Percentiles rank a stretch among this genome's conserved stretches.
Evolutionary conservation across 805 yeast species (phyloP).

Genomic region (Torulaspora quercuum): DNA sequence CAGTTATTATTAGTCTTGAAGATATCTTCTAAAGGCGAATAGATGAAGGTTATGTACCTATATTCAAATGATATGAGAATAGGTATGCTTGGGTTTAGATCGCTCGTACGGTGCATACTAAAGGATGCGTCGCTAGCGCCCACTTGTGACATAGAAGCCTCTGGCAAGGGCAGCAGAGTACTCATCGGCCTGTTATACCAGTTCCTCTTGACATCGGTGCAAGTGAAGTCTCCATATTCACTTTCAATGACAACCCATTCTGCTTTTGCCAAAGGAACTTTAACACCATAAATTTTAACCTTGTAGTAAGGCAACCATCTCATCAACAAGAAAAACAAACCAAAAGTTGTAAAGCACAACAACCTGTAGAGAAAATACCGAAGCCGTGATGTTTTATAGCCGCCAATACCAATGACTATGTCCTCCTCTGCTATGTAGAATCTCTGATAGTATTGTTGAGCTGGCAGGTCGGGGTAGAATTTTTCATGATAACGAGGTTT

Average conservation of each 20-base stretch:
- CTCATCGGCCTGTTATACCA: constrained; percentile 73
- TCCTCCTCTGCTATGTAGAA: constrained; percentile 95
- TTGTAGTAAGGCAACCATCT: constrained; percentile 85
- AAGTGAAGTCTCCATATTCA: constrained; percentile 80
- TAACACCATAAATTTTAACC: constrained; percentile 61
- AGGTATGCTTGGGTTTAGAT: constrained; percentile 50
- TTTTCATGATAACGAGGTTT: constrained; percentile 42
- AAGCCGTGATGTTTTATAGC: constrained; percentile 56
- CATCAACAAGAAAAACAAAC: constrained; percentile 65
- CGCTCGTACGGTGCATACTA: constrained; percentile 28
- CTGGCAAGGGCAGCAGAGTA: constrained; percentile 47
- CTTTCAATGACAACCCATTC: constrained; percentile 95
- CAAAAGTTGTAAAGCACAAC: constrained; percentile 58
- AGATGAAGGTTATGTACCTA: constrained; percentile 77
- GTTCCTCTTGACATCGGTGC: constrained; percentile 51
- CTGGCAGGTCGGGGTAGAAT: constrained; percentile 41
- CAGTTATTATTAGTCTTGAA: constrained; percentile 82
- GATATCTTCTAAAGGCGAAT: constrained; percentile 83
- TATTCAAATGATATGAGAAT: constrained; percentile 68
- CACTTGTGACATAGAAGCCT: constrained; percentile 31
- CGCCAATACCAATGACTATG: constrained; percentile 90
- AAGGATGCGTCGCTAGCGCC: constrained; percentile 20
- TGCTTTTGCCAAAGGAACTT: constrained; percentile 69
- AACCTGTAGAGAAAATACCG: constrained; percentile 49
- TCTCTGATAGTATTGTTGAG: constrained; percentile 60